Conservation (phyloP, 805 yeast species). For the Wickerhamomyces strasburgensis region DNA sequence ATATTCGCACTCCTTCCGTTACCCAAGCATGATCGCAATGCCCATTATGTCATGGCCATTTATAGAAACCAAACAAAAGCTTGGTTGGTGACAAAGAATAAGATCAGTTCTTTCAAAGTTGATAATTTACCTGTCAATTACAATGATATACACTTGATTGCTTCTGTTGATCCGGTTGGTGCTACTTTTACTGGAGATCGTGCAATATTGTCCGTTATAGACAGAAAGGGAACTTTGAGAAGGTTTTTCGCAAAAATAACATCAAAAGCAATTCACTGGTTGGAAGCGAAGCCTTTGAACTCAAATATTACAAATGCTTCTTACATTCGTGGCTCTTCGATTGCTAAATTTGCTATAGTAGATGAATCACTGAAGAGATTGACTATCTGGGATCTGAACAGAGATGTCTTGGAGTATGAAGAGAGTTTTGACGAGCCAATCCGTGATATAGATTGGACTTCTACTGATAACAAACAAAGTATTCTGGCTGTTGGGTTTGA, state of each 20-base stretch:
- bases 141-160: conserved; percentile 37
- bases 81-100: conserved; percentile 32
- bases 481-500: conserved; percentile 77
- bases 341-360: conserved; percentile 72
- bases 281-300: conserved; percentile 39
- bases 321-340: conserved; percentile 67
- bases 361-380: conserved; percentile 46
- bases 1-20: conserved; percentile 35
- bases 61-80: conserved; percentile 36
- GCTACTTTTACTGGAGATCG: conserved; percentile 30
- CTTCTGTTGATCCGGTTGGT: conserved; percentile 64
- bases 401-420: conserved; percentile 62
- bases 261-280: conserved; percentile 44
- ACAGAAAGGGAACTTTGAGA: conserved; percentile 43
- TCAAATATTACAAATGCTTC: conserved; percentile 53
- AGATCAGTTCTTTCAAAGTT: conserved; percentile 30
- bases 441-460: conserved; percentile 85
- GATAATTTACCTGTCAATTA: conserved; percentile 35
- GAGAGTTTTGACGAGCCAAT: conserved; percentile 39
- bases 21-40: conserved; percentile 25
- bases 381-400: conserved; percentile 74
- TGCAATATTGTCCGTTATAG: conserved; percentile 52
- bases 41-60: conserved; percentile 48
- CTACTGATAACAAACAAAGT: conserved; percentile 58
- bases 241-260: conserved; percentile 40